phyloP scores from a whole-genome alignment of 225 moss, liverwort and hornwort genomes.

The Marchantia polymorpha region DNA sequence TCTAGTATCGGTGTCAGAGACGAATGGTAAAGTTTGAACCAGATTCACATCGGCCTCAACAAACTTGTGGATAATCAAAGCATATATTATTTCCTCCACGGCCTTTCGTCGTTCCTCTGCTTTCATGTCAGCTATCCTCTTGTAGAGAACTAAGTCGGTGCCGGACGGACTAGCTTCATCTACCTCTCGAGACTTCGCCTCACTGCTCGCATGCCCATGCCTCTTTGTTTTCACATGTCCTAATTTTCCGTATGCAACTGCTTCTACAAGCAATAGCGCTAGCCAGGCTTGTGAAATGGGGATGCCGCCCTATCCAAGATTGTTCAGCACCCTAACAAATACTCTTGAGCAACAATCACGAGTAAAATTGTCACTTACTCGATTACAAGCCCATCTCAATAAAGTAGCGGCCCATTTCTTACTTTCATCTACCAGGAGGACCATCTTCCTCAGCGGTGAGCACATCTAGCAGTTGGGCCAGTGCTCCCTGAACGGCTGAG shows the following conservation, averaged over 20 bases:
- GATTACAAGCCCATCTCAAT: constrained; percentile 83
- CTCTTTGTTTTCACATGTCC: constrained; percentile 54
- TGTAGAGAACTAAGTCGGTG: constrained; percentile 47
- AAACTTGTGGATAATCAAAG: constrained; percentile 49
- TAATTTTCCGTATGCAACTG: constrained; percentile 67
- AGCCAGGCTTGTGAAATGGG: constrained; percentile 97
- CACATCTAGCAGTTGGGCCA: constrained; percentile 86
- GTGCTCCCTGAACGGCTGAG: constrained; percentile 67
- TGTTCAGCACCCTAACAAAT: constrained; percentile 76
- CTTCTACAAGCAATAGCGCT: constrained; percentile 92
- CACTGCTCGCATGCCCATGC: constrained; percentile 32
- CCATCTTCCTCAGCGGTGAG: constrained; percentile 60
- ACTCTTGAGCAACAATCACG: constrained; percentile 85
- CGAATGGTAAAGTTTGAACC: constrained; percentile 39
- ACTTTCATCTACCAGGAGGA: constrained; percentile 74
- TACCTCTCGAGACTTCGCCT: constrained; percentile 65
- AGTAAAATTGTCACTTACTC: constrained; percentile 66
- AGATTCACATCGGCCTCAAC: constrained; percentile 34
- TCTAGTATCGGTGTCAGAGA: constrained; percentile 23
- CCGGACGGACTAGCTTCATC: constrained; percentile 25
- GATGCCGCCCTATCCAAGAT: constrained; percentile 80
- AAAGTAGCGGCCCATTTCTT: constrained; percentile 95
- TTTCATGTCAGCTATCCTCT: constrained; percentile 51
- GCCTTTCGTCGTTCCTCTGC: constrained; percentile 48
- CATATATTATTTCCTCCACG: constrained; percentile 46